These are phyloP conservation scores for Selaginella moellendorffii DNA, from an alignment of 75 land plant species.

Conservation along the genomic window DNA sequence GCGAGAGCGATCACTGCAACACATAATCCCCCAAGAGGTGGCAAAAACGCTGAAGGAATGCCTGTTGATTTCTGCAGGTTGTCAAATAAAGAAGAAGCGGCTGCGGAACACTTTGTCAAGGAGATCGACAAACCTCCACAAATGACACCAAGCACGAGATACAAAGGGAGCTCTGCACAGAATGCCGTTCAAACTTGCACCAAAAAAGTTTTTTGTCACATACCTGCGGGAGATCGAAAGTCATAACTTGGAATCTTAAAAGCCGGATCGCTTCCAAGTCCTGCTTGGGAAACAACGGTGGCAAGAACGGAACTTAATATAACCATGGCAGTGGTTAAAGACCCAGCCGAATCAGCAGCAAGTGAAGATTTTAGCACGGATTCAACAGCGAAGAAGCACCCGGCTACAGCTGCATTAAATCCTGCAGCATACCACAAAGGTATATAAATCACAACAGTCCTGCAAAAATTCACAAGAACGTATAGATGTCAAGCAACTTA, in stretches of 20 bases:
- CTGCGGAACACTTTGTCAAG: slow-evolving; percentile 51
- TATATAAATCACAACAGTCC: no score
- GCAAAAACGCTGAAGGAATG: slow-evolving; percentile 43
- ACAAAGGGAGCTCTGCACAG: slow-evolving; percentile 84
- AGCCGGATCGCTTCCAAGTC: slow-evolving; percentile 90
- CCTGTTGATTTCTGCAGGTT: slow-evolving; percentile 27
- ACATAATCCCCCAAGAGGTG: slow-evolving; percentile 61
- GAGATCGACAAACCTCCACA: slow-evolving; percentile 74
- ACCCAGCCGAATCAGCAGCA: slow-evolving; percentile 36
- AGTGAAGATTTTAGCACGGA: slow-evolving; percentile 81
- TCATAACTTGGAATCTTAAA: slow-evolving; percentile 89
- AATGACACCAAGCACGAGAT: slow-evolving; percentile 73
- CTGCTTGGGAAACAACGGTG: slow-evolving; percentile 80
- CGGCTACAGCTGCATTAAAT: slow-evolving; percentile 93
- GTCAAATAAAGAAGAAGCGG: slow-evolving; percentile 31
- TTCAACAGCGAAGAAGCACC: slow-evolving; percentile 94
- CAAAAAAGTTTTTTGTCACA: background rate
- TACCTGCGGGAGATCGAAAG: slow-evolving; percentile 96
- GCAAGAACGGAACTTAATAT: slow-evolving; percentile 93
- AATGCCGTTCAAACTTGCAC: background rate
- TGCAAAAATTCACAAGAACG: no score
- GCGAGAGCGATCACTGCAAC: slow-evolving; percentile 74
- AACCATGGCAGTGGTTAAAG: slow-evolving; percentile 82
- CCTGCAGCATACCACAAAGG: slow-evolving; percentile 33
- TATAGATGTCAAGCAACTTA: background rate